Evolutionary conservation across 306 rosid species (phyloP).

Genomic region (Vigna mungo): DNA sequence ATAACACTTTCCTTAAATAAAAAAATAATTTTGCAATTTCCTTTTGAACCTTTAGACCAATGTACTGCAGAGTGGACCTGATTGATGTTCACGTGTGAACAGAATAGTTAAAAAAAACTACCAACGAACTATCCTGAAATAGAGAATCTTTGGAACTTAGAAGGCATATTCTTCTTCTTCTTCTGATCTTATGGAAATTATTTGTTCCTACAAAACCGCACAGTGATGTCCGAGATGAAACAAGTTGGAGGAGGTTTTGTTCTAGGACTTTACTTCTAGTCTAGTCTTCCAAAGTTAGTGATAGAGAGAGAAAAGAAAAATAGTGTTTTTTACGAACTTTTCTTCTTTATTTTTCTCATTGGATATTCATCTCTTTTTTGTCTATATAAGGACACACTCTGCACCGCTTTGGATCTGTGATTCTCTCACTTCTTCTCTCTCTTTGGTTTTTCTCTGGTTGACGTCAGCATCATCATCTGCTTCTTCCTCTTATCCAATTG

Average conservation of each 20-base stretch:
- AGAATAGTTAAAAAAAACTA: slow-evolving; percentile 1
- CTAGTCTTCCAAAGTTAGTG: neutral
- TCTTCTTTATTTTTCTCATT: neutral
- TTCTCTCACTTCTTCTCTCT: slow-evolving; percentile 25
- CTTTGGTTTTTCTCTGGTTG: neutral
- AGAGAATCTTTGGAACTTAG: slow-evolving; percentile 23
- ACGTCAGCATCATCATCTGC: slow-evolving; percentile 31
- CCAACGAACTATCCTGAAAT: slow-evolving; percentile 2
- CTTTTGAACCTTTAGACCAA: neutral
- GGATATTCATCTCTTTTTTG: neutral
- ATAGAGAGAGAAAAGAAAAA: neutral
- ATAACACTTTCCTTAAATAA: neutral
- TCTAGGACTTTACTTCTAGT: slow-evolving; percentile 2
- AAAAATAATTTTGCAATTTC: neutral
- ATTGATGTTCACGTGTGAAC: neutral
- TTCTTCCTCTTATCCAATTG: slow-evolving; percentile 18
- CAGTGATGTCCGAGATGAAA: neutral
- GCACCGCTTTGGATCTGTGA: slow-evolving; percentile 47
- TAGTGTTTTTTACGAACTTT: neutral
- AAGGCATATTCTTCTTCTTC: slow-evolving; percentile 25
- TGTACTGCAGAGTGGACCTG: neutral
- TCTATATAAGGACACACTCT: slow-evolving; percentile 44
- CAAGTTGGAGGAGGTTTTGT: slow-evolving; percentile 5
- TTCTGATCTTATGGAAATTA: neutral
- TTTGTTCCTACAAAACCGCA: neutral